These are phyloP conservation scores for Solanum bukasovii DNA, from an alignment of 257 asterid genomes.

Conservation along the genomic window DNA sequence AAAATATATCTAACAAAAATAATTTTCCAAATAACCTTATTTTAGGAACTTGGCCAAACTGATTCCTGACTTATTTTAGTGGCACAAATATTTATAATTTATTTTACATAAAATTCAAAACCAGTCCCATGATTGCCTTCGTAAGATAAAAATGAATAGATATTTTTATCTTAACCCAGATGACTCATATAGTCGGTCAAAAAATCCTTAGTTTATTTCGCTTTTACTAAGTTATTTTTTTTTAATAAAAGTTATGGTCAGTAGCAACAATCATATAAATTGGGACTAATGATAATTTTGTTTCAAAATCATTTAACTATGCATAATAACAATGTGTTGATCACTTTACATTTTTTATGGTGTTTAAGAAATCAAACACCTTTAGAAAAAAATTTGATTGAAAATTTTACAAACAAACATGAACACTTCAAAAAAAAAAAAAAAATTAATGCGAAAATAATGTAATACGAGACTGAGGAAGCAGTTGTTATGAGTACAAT, in stretches of 20 bases:
- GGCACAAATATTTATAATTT: too few species aligned
- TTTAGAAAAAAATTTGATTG: fast-evolving
- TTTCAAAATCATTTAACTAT: background rate
- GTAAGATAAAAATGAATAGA: too few species aligned
- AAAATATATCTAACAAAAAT: background rate
- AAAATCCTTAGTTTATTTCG: too few species aligned
- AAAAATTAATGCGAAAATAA: too few species aligned
- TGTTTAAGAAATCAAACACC: background rate
- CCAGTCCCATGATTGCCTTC: background rate
- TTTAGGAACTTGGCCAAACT: too few species aligned
- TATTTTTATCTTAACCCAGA: background rate
- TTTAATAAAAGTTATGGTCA: too few species aligned
- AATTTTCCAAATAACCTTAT: too few species aligned
- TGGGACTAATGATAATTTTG: background rate
- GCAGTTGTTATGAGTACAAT: background rate
- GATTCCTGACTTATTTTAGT: too few species aligned
- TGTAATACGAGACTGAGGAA: background rate
- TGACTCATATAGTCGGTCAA: too few species aligned
- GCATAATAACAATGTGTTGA: background rate
- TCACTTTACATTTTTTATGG: background rate
- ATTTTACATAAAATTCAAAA: too few species aligned
- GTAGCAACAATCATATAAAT: background rate
- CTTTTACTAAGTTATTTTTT: background rate
- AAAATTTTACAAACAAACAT: fast-evolving
- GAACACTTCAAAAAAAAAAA: too few species aligned